Percentiles rank a stretch among this genome's conserved stretches.
Conservation (phyloP, 1,284 basidiomycete genomes). For the Coriolopsis trogii region DNA sequence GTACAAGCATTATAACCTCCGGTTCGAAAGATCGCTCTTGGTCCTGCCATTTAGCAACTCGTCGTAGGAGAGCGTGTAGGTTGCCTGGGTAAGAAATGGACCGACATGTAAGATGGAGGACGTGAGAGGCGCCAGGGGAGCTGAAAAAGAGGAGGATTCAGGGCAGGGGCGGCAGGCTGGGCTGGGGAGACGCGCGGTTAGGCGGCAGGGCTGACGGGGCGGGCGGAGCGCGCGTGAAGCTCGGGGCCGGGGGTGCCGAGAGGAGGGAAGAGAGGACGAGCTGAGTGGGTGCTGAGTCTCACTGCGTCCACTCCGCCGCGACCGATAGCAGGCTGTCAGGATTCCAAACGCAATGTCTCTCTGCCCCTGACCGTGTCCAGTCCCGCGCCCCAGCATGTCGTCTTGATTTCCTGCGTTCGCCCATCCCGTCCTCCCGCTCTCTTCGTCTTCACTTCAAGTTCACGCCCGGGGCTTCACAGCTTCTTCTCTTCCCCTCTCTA, state of each 20-base stretch:
- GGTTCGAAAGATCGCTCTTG: conserved; percentile 51
- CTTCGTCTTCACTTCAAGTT: background rate
- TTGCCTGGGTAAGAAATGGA: conserved; percentile 69
- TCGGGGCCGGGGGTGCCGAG: conserved; percentile 3
- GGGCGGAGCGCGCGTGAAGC: background rate
- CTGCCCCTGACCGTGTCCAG: background rate
- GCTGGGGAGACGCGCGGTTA: background rate
- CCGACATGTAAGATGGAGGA: conserved; percentile 60
- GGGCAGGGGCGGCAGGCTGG: conserved; percentile 38
- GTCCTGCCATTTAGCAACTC: conserved; percentile 75
- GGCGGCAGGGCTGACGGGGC: background rate
- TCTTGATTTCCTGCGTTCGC: background rate
- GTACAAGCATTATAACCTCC: conserved; percentile 74
- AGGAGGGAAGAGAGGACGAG: background rate
- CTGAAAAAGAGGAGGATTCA: conserved; percentile 33
- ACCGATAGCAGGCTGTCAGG: background rate
- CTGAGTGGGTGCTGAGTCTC: background rate
- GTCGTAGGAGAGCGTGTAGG: conserved; percentile 43
- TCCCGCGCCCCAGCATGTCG: too few relatives aligned
- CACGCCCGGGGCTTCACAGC: too few relatives aligned
- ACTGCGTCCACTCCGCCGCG: background rate
- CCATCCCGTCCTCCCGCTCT: background rate
- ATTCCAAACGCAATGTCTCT: background rate
- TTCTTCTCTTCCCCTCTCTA: background rate
- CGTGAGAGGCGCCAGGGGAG: conserved; percentile 4